Evolutionary conservation across 371 early-diverging fungal genomes (phyloP), one percentile per base, ranked within the genome.

Genomic region (Mortierella sp.): DNA sequence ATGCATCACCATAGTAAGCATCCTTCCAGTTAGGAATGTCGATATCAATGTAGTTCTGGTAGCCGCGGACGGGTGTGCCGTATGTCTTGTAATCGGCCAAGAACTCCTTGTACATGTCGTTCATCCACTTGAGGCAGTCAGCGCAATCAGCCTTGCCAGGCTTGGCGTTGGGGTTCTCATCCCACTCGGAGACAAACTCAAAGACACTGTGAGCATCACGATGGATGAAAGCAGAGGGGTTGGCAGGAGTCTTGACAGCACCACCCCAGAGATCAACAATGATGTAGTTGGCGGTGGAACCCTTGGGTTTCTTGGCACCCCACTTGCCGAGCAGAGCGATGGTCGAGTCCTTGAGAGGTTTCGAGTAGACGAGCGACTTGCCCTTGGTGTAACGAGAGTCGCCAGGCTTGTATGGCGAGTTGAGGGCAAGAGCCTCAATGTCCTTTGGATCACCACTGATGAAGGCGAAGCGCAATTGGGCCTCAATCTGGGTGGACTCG

Each of bases 261-360:
- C 79, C 79, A 21, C 79, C 74, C 79, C 79, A 79, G 53, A 79
- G 62, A 37, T 68, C 70, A 46, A 72, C 55, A 43, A 79, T 68
- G 41, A 79, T 57, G 40, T 66, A 79, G 41, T 59, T 64, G 41
- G 62, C 53, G 7, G 58, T 67, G 1, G 62, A 25, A 4, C 79
- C 74, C n/a, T 56, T 44, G 31, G 73, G 70, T 16, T 45, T 57
- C 17, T 54, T 46, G 34, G 63, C 57, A 17, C 52, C 54, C 61
- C 66, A 79, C 37, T 69, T 79, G 34, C 65, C 54, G 19, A 79
- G 29, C 17, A 69, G 51, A 10, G 48, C 60, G 24, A 68, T 68
- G 25, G 68, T 57, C 3, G 61, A 60, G 31, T 39, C 17, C 58
- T 68, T 57, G 44, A 76, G 49, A 24, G 57, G 58, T 3, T 51